Evolutionary conservation across 371 early-diverging fungal species (phyloP), one percentile per base, ranked within the genome.

Genomic region (Gilbertella persicaria): DNA sequence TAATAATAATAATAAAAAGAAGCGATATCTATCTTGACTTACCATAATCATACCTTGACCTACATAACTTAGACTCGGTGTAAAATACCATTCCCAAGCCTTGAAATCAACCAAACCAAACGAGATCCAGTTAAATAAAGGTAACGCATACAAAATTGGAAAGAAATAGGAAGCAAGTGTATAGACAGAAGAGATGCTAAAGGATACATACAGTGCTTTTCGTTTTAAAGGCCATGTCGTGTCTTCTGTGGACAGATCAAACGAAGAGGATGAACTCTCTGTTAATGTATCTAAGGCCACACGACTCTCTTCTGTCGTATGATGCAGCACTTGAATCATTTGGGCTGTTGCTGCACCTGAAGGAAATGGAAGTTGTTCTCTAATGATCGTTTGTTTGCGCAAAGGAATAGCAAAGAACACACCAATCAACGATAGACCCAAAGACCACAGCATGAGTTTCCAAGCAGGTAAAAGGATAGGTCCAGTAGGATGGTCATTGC

Each of bases 361-460:
- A 5, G 93, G 93, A 54, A 93, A 93, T 4, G 80, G 73, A 8
- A 93, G 75, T 55, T 91, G 86, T 54, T 91, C 89, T 44, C 78
- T 75, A 39, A 93, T 73, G 37, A 90, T 84, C 0, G 85, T 86
- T 62, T 91, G 91, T 25, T 76, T 79, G 40, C 94, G 70, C 45
- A 94, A 62, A 5, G 92, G 92, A 5, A 94, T 81, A 3, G 91
- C 92, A 66, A 94, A 92, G 58, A 92, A 92, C 8, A 94, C 87
- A 3, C 94, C 94, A 72, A 88, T 91, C 64, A 90, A 88, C 4
- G 90, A 83, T 38, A 91, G 67, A 4, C 86, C 90, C 9, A 90
- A 55, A 5, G 86, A 82, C 92, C 92, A 92, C 0, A 90, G 55
- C 19, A 86, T 70, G 47, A 90, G 58, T 50, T 85, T 65, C 43